phyloP scores from a whole-genome alignment of 164 flowering plant genomes.

The Magnolia officinalis region DNA sequence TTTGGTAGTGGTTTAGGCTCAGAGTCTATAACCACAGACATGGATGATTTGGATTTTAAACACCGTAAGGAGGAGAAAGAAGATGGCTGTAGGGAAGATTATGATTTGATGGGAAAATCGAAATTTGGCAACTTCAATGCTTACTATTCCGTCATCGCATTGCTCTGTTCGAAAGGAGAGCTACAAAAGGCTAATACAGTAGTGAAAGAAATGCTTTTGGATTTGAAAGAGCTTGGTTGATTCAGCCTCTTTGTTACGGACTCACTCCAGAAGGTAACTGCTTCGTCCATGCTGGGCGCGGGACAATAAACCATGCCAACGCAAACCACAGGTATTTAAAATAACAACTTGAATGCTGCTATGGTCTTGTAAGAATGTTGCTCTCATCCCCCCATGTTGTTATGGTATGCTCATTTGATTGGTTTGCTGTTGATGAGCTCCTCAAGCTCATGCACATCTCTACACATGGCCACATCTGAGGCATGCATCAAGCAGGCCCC shows the following conservation, averaged over 20 bases:
- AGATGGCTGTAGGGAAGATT: constrained; percentile 7
- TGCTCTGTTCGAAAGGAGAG: constrained; percentile 62
- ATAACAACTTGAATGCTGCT: too few relatives aligned
- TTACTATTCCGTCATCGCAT: constrained; percentile 44
- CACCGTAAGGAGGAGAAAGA: not conserved
- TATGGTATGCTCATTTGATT: too few relatives aligned
- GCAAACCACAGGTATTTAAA: not conserved
- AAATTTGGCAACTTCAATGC: constrained; percentile 34
- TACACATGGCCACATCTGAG: too few relatives aligned
- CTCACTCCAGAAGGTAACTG: not conserved
- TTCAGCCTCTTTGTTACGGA: not conserved
- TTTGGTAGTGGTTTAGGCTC: not conserved
- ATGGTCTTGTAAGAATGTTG: too few relatives aligned
- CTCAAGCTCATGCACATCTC: too few relatives aligned
- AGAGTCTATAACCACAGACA: not conserved
- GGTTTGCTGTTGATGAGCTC: too few relatives aligned
- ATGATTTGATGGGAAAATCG: constrained; percentile 8
- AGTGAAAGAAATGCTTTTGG: constrained; percentile 41
- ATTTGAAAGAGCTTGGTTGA: constrained; percentile 2
- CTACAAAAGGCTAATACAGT: constrained; percentile 44
- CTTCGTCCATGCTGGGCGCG: not conserved
- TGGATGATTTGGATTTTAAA: not conserved
- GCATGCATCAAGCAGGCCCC: too few relatives aligned
- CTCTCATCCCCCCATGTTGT: too few relatives aligned
- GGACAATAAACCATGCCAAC: not conserved